These are phyloP conservation scores for Penicillium dipodomyicola DNA, from an alignment of 495 filamentous ascomycete species.

Conservation along the genomic window DNA sequence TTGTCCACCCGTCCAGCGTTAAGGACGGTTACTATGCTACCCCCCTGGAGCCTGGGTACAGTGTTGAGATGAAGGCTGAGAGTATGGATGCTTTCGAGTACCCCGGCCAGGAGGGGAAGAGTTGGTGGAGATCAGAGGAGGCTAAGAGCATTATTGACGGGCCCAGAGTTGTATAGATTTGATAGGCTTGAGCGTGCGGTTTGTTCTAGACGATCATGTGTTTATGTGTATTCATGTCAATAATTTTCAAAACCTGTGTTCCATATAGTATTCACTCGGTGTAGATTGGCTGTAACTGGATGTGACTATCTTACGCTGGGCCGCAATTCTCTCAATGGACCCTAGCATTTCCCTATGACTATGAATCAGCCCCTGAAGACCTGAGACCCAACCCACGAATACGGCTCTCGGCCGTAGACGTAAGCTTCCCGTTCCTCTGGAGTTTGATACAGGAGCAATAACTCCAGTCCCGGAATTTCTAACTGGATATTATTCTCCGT, in stretches of 20 bases:
- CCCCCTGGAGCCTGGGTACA: slow-evolving; percentile 78
- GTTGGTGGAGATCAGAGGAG: slow-evolving; percentile 78
- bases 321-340: too few species aligned
- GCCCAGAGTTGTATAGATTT: slow-evolving; percentile 35
- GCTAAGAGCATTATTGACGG: slow-evolving; percentile 64
- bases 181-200: slow-evolving; percentile 1
- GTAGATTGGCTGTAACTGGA: neutral
- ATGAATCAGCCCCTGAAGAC: too few species aligned
- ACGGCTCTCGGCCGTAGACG: too few species aligned
- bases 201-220: slow-evolving; percentile 11
- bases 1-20: slow-evolving; percentile 74
- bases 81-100: slow-evolving; percentile 78
- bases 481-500: too few species aligned
- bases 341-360: too few species aligned
- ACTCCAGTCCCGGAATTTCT: too few species aligned
- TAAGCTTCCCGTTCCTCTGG: too few species aligned
- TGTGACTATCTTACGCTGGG: neutral
- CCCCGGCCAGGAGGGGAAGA: slow-evolving; percentile 70
- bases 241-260: slow-evolving; percentile 15
- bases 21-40: slow-evolving; percentile 87
- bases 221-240: slow-evolving; percentile 29
- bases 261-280: neutral
- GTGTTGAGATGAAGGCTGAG: slow-evolving; percentile 86
- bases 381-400: too few species aligned
- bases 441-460: too few species aligned